Conservation (phyloP, 2,329 filamentous ascomycete species). For the Aspergillus nomiae region DNA sequence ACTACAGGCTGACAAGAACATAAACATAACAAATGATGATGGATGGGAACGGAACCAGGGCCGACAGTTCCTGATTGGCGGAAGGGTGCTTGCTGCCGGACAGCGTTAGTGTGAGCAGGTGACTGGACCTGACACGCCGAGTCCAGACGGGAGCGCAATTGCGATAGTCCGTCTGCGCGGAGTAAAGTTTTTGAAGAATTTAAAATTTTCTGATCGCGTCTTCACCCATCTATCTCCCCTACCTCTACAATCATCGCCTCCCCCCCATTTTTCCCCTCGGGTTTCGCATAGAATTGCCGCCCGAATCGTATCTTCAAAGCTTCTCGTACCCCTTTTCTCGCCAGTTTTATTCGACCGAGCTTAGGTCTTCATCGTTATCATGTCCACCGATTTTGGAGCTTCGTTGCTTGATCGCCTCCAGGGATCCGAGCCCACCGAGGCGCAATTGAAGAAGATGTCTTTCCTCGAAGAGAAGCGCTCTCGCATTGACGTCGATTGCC, state of each 20-base stretch:
- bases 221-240: neutral
- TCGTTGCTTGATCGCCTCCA: neutral
- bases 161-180: constrained; percentile 1
- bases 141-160: constrained; percentile 3
- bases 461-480: constrained; percentile 3
- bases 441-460: neutral
- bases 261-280: neutral
- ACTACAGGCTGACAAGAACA: no score
- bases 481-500: constrained; percentile 1
- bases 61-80: neutral
- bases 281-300: neutral
- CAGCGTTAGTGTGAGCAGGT: neutral
- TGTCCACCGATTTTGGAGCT: neutral
- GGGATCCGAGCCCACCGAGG: neutral
- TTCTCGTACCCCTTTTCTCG: neutral
- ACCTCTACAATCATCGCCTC: neutral
- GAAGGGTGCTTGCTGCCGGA: neutral
- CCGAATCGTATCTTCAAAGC: neutral
- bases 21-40: neutral
- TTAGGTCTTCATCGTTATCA: neutral
- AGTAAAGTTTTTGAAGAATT: constrained; percentile 6
- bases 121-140: neutral
- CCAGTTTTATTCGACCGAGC: neutral
- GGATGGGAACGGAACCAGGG: neutral
- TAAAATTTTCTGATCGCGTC: constrained; percentile 1